Evolutionary conservation across 768 basidiomycete species (phyloP), one percentile per base, ranked within the genome.

Genomic region (Daedalea quercina): DNA sequence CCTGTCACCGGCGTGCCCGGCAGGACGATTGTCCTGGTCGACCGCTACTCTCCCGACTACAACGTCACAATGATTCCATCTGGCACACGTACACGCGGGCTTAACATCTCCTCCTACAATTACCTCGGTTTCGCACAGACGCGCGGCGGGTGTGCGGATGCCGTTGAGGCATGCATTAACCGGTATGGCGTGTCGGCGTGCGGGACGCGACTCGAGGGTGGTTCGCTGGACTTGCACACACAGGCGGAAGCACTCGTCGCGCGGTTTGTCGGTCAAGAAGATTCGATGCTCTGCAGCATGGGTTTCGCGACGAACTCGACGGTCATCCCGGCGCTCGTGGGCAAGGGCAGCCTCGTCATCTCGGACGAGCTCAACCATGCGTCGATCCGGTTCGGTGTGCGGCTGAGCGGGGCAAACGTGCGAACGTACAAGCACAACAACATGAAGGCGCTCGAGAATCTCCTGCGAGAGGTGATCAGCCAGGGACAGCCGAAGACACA

Each of bases 21-120:
- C 3, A 91, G 96, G 45, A 94, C 94, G 23, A 90, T 96, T 63
- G 68, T 84, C 42, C 76, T 89, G 52, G 79, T 92, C 47, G 92
- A 98, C 71, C 88, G 95, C 42, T 76, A 80, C 58, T 89, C 91
- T 12, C 70, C 78, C 46, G 87, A 96, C 69, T 84, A 87, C 73
- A 90, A 93, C 70, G 74, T 79, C 63, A 85, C 84, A 3, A 85
- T 90, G 54, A 69, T 81, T 47, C 74, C 85, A 61, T 88, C 90
- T 1, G 95, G 94, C 54, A 79, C 75, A 1, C 80, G 77, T 23
- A 94, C 91, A 0, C 90, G 94, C 49, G 89, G 86, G 0, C 85
- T 99, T 60, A 99, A 99, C 68, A 88, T 98, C 59, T 94, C 94
- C 0, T 96, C 93, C 8, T 99, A 99, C 76, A 99, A 98, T 72